Percentiles rank a stretch among this genome's conserved stretches.
Evolutionary conservation across 257 asterid species (phyloP).

Genomic region (Penstemon barbatus): DNA sequence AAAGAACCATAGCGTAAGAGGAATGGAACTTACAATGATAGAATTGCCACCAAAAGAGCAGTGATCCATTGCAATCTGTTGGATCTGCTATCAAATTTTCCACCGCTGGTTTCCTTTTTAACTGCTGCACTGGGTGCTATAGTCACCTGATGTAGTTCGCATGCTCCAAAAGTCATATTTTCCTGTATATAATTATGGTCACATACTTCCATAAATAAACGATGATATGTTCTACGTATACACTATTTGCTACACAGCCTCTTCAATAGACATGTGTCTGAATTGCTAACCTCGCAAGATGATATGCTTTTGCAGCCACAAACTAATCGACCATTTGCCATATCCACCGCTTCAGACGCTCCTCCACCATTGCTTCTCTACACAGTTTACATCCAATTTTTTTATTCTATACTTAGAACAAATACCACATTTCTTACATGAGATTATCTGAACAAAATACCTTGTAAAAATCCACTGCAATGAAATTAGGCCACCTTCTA

Average conservation of each 20-base stretch:
- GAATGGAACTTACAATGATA: conserved; percentile 33
- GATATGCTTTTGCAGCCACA: conserved; percentile 80
- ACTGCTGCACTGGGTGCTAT: conserved; percentile 35
- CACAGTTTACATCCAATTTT: conserved; percentile 17
- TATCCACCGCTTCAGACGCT: conserved; percentile 77
- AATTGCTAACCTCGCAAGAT: conserved; percentile 62
- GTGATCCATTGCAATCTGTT: conserved; percentile 41
- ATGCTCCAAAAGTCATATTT: conserved; percentile 61
- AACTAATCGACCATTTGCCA: conserved; percentile 71
- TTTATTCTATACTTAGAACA: neutral
- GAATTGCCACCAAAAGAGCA: conserved; percentile 31
- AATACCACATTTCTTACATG: too few species aligned
- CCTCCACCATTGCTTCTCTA: conserved; percentile 99
- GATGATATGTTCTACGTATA: too few species aligned
- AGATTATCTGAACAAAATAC: conserved; percentile 34
- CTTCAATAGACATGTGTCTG: neutral
- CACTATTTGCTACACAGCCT: too few species aligned
- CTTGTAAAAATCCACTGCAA: conserved; percentile 90
- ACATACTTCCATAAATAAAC: neutral
- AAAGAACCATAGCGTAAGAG: conserved; percentile 4
- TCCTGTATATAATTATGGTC: conserved; percentile 43
- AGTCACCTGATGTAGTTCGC: conserved; percentile 52
- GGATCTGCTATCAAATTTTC: conserved; percentile 33
- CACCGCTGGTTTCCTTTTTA: conserved; percentile 39
- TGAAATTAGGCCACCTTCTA: conserved; percentile 85